Evolutionary conservation across 257 asterid species (phyloP), one percentile per base, ranked within the genome.

Genomic region (Solanum ossicruentum): DNA sequence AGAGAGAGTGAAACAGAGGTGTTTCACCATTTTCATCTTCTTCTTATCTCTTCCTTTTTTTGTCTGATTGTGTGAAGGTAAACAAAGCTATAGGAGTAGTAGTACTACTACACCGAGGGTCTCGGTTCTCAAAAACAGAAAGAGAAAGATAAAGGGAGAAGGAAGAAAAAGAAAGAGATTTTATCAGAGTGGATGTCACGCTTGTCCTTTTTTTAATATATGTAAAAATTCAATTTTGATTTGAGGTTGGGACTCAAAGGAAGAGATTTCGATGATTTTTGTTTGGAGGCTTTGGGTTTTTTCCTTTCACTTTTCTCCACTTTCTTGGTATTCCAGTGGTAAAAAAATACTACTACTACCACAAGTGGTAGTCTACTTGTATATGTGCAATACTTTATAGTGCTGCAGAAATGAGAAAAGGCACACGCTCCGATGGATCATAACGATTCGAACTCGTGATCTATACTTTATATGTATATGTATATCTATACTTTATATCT

Each of bases 111-210:
- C 10, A 69, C 15, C 26, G 17, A 78, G 63, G 73, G 75, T 79
- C 86, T 88, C 86, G 83, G 41, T 79, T 87, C 83, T 89, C 89
- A 66, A 89, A 87, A 90, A 91, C 79, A 66, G 69, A 60, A 72
- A 80, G 52, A 51, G 13, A 82, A 51, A 82, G 84, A 12, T 0
- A 4, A 12, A 32, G 12, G 61, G 89, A 63, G 36, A 45, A 32
- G 18, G 56, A 86, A 60, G 80, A 82, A 89, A 88, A 88, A 92
- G 92, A 87, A 83, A 28, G 92, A 86, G 92, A 88, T 91, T 92
- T 90, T 87, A 91, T 86, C 95, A 91, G 93, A 89, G 90, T 85
- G 93, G 92, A 69, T 89, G 89, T 89, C 97, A 93, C 96, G 95
- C 98, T 95, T 95, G 96, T 92, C 97, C 92, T 93, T 92, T 93